A percentile compares a stretch with the other conserved stretches of the same genome.
These are phyloP conservation scores for Pogostemon cablin DNA, from an alignment of 257 asterid species.

Conservation along the genomic window DNA sequence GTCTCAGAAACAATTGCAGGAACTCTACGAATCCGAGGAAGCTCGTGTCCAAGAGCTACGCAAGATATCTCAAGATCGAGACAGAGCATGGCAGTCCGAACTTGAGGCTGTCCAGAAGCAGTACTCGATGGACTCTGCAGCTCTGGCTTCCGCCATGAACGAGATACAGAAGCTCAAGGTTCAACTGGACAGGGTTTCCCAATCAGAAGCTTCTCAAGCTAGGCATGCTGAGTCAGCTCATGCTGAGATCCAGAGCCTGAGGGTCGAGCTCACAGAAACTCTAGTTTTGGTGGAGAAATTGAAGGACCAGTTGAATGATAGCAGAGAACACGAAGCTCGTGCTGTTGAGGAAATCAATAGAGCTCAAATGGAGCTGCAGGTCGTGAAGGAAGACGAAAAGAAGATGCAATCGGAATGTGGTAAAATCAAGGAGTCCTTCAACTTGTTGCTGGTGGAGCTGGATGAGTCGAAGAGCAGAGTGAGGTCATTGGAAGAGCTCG, in stretches of 20 bases:
- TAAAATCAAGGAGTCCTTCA: conserved; percentile 40
- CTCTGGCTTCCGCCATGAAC: conserved; percentile 66
- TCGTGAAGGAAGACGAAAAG: conserved; percentile 48
- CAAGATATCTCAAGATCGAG: conserved; percentile 80
- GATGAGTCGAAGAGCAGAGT: conserved; percentile 59
- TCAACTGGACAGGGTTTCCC: conserved; percentile 59
- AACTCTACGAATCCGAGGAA: conserved; percentile 77
- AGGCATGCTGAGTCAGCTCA: conserved; percentile 71
- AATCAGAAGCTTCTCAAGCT: conserved; percentile 73
- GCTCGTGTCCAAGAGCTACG: conserved; percentile 71
- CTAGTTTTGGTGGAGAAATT: conserved; percentile 56
- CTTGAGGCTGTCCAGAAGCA: conserved; percentile 82
- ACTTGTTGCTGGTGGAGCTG: conserved; percentile 57
- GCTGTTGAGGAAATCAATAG: conserved; percentile 54
- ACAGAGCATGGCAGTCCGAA: conserved; percentile 81
- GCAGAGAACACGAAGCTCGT: conserved; percentile 62
- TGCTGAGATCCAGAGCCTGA: conserved; percentile 62
- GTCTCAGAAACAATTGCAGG: conserved; percentile 64
- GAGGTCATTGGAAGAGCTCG: conserved; percentile 59
- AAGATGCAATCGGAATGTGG: conserved; percentile 45
- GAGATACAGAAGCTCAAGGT: conserved; percentile 77
- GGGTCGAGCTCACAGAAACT: conserved; percentile 59
- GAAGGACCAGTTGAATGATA: conserved; percentile 54
- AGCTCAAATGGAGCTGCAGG: conserved; percentile 59
- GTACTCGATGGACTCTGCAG: conserved; percentile 66